A percentile compares a stretch with the other conserved stretches of the same genome.
Evolutionary conservation across 352 stramenopile genomes (phyloP).

Genomic region (Globisporangium paroecandrum): DNA sequence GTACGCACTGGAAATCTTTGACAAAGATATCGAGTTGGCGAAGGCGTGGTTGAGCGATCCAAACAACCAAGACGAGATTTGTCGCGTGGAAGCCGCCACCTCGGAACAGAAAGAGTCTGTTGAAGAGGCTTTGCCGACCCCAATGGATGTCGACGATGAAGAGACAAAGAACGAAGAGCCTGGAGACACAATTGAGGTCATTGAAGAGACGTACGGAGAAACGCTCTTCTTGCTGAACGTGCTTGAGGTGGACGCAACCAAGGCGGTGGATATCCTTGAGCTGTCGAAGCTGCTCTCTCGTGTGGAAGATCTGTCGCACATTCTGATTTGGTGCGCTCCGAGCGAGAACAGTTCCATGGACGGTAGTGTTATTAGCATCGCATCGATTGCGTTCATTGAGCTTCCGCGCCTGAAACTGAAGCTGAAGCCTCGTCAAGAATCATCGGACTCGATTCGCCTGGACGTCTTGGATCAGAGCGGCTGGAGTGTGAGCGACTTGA

Average conservation of each 20-base stretch:
- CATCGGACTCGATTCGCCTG: conserved; percentile 47
- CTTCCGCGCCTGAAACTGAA: conserved; percentile 97
- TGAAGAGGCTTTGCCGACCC: conserved; percentile 14
- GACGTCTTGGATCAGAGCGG: conserved; percentile 79
- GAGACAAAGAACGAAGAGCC: conserved; percentile 47
- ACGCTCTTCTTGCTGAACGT: conserved; percentile 93
- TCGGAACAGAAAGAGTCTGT: not conserved
- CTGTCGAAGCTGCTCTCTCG: conserved; percentile 91
- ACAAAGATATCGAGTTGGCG: conserved; percentile 57
- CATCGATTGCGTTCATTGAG: conserved; percentile 94
- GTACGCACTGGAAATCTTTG: conserved; percentile 68
- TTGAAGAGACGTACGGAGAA: conserved; percentile 57
- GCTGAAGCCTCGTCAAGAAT: conserved; percentile 74
- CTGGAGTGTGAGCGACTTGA: conserved; percentile 80
- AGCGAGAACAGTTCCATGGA: not conserved
- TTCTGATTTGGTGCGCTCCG: conserved; percentile 92
- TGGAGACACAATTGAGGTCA: conserved; percentile 55
- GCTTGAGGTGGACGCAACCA: conserved; percentile 65
- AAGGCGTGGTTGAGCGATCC: conserved; percentile 62
- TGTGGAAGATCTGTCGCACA: conserved; percentile 96
- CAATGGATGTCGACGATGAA: conserved; percentile 38
- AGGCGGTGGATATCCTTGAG: conserved; percentile 36
- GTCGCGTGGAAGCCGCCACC: conserved; percentile 40
- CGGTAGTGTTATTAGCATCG: conserved; percentile 4
- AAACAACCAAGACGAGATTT: conserved; percentile 60